Evolutionary conservation across 1,284 basidiomycete species (phyloP).

Genomic region (Rugiboletus extremiorientalis): DNA sequence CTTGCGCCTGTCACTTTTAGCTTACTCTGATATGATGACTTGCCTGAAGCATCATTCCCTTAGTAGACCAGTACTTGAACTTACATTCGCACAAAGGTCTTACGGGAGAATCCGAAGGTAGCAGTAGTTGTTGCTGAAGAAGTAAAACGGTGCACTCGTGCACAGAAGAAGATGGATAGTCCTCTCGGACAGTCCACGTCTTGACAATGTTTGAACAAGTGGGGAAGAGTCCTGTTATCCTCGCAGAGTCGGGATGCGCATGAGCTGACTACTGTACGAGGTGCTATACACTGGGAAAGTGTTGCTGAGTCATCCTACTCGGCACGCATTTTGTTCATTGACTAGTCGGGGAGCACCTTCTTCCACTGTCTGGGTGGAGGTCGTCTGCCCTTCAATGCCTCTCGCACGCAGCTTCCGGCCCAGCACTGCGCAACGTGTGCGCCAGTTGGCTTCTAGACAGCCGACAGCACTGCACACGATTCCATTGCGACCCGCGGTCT

Average conservation of each 20-base stretch:
- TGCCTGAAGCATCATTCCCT: no score
- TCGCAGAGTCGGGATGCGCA: no score
- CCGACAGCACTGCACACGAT: conserved; percentile 12
- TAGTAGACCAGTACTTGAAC: no score
- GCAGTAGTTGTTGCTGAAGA: no score
- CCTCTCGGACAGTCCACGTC: no score
- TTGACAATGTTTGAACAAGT: background rate
- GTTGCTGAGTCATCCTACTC: conserved; percentile 21
- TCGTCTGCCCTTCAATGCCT: conserved; percentile 21
- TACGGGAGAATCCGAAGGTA: background rate
- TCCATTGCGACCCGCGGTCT: conserved; percentile 3
- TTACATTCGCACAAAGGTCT: background rate
- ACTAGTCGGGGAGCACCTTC: background rate
- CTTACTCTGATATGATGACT: no score
- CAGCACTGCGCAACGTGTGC: conserved; percentile 5
- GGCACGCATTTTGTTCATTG: conserved; percentile 4
- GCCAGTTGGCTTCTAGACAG: conserved; percentile 12
- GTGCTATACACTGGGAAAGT: conserved; percentile 14
- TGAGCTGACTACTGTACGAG: no score
- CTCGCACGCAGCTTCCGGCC: conserved; percentile 21
- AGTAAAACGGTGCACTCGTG: no score
- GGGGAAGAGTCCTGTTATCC: no score
- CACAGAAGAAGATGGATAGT: no score
- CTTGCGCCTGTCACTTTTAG: no score
- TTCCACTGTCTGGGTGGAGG: conserved; percentile 16